phyloP scores from a whole-genome alignment of 495 filamentous ascomycete species.

The Trichodelitschia bisporula region DNA sequence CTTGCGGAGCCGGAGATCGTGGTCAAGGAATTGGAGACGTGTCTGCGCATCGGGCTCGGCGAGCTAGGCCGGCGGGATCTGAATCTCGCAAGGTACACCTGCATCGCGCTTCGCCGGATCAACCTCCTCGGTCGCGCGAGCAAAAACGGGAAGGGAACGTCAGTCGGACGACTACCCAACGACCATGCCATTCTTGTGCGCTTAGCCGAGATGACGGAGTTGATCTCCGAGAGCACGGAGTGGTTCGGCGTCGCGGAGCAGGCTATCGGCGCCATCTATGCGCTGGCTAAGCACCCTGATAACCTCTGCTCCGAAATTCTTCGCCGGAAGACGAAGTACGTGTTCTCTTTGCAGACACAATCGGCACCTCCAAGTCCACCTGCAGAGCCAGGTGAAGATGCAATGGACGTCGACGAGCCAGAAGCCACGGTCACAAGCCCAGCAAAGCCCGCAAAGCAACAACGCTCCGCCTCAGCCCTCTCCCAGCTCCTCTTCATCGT shows the following conservation, averaged over 20 bases:
- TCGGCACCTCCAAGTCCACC: constrained; percentile 14
- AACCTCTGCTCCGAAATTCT: constrained; percentile 82
- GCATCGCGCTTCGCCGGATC: constrained; percentile 75
- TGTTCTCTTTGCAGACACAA: constrained; percentile 34
- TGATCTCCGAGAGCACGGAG: constrained; percentile 71
- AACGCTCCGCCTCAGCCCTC: constrained; percentile 34
- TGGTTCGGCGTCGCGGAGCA: constrained; percentile 96
- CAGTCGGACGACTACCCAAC: constrained; percentile 53
- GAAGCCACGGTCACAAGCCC: constrained; percentile 23
- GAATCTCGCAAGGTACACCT: constrained; percentile 80
- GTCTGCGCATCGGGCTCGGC: constrained; percentile 77
- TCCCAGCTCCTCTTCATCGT: constrained; percentile 90
- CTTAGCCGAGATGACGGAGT: constrained; percentile 62
- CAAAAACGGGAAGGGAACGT: constrained; percentile 28
- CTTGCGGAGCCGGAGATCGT: constrained; percentile 81
- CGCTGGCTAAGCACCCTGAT: constrained; percentile 85
- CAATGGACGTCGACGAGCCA: constrained; percentile 13
- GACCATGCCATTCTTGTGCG: constrained; percentile 68
- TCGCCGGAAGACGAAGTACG: constrained; percentile 56
- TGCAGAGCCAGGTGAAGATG: constrained; percentile 14
- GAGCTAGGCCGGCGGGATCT: constrained; percentile 56
- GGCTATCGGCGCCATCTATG: constrained; percentile 85
- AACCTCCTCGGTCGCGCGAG: no score
- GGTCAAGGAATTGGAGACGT: constrained; percentile 76
- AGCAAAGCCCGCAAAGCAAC: constrained; percentile 4